A percentile compares a stretch with the other conserved stretches of the same genome.
Conservation (phyloP, 2,329 filamentous ascomycete genomes). For the Colletotrichum karsti region DNA sequence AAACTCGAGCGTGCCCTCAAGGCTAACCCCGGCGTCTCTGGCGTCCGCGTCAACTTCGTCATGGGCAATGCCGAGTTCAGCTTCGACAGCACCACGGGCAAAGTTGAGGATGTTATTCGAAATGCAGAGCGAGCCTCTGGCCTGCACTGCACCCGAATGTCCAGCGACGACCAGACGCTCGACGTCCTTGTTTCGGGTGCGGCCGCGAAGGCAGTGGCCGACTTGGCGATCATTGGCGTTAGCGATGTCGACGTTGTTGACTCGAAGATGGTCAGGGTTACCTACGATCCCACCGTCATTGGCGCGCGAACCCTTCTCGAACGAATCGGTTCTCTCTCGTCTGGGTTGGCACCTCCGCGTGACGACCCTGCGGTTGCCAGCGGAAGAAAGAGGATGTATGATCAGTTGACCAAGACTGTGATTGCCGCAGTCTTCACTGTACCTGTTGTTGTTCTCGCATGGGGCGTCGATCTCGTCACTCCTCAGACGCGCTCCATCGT, state of each 20-base stretch:
- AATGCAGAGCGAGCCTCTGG: conserved; percentile 37
- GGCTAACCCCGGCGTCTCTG: conserved; percentile 37
- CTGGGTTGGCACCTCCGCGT: conserved; percentile 40
- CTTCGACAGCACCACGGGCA: conserved; percentile 35
- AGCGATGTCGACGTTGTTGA: conserved; percentile 35
- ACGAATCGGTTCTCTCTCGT: conserved; percentile 24
- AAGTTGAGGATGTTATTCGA: conserved; percentile 37
- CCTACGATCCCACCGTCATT: conserved; percentile 42
- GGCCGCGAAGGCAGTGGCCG: conserved; percentile 32
- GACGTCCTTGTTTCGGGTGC: conserved; percentile 36
- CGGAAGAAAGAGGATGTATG: conserved; percentile 38
- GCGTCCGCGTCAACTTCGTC: conserved; percentile 46
- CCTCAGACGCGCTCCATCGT: conserved; percentile 34
- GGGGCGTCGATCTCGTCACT: conserved; percentile 35
- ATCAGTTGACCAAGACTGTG: conserved; percentile 41
- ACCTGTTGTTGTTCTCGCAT: conserved; percentile 42
- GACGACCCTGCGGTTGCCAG: conserved; percentile 42
- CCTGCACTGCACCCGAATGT: conserved; percentile 37
- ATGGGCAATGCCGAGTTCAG: conserved; percentile 45
- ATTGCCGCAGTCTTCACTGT: conserved; percentile 41
- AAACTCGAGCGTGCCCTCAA: conserved; percentile 41
- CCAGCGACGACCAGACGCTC: conserved; percentile 36
- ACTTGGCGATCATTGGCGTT: conserved; percentile 34
- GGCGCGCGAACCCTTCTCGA: conserved; percentile 41
- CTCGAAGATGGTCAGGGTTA: conserved; percentile 40